Evolutionary conservation across 805 yeast genomes (phyloP), one percentile per base, ranked within the genome.

Genomic region (Candida endomychidarum): DNA sequence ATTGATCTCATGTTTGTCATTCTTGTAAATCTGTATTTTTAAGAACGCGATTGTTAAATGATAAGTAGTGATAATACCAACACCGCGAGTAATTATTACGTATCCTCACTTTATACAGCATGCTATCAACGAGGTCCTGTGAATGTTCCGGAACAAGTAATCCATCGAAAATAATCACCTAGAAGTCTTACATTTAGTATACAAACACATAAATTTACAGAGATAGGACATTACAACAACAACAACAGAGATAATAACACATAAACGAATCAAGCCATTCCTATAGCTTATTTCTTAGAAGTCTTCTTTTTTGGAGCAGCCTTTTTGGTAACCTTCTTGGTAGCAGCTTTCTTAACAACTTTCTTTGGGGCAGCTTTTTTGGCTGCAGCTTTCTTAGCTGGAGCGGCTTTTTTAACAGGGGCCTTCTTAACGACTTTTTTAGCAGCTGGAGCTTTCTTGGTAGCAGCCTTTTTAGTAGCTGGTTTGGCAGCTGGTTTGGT

Each of bases 291-390:
- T 19, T 20, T 33, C 20, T 31, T 38, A n/a, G 36, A 16, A 11
- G 32, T 32, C 17, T 41, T 27, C 33, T 41, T 41, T 15, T 27
- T 51, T 41, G 58, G 60, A 18, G 67, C 50, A 27, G 47, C 47
- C 21, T 34, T 34, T 11, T 53, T 44, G 10, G 52, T 37, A 2
- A 42, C 49, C 32, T 51, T 49, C 49, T 53, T 57, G 21, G 51
- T 40, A 18, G 58, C 47, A 20, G 61, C 51, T 35, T 49, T 53
- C 52, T 52, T 57, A 8, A 49, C 40, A 17, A 52, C 43, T 37
- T 46, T 54, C 12, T 26, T 41, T 10, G 45, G 45, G 14, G 45
- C 38, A n/a, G 33, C 28, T 17, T 36, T 40, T 31, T 46, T 47
- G 27, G 41, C 30, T 25, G 58, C 49, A 50, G 54, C 51, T 49